Base-by-base conservation (phyloP, 345 rosid genomes). In the Gossypioides kirkii region DNA sequence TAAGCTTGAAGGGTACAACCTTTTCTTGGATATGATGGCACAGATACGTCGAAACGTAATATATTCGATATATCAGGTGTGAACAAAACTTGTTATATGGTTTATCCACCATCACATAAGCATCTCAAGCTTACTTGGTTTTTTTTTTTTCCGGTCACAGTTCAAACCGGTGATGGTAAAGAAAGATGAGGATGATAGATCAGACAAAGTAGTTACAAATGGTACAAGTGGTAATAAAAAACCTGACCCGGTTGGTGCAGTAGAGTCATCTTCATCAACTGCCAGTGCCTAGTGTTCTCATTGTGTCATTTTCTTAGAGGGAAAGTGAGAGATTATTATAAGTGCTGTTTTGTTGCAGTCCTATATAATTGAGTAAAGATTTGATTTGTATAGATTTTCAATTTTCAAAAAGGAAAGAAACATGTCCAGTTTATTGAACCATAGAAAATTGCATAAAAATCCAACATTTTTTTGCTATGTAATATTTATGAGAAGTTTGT, bases 1-100 rank as follows among this genome's bases (percentile, higher is more conserved):
- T 72, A 92, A 94, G 77, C 97, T 92, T 11, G 98, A 94, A 84
- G 98, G 98, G 74, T 94, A 94, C 78, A 92, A 92, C 81, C 92
- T 94, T 20, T 92, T 94, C 80, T 81, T 94, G 76, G 96, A 94
- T 66, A 94, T 94, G 99, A 94, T 94, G 99, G 98, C 98, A 50
- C 98, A 92, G 79, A 92, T 92, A 25, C 81, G 99, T 82, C 86
- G 98, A 81, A 92, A 94, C 67, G 99, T 94, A 7, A 94, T 94
- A 69, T 94, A 94, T 76, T 90, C 99, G 75, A 90, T 94, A 70
- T 94, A 94, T 78, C 99, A 94, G 98, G 97, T 91, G 71, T 55
- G 65, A 45, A 28, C 16, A 53, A 12, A 43, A 28, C 49, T 22
- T 45, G 52, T 28, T 65, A 46, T 56, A 17, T 41, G 45, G 36